Base-by-base conservation (phyloP, 768 basidiomycete genomes). In the Leccinum pellstonianum region DNA sequence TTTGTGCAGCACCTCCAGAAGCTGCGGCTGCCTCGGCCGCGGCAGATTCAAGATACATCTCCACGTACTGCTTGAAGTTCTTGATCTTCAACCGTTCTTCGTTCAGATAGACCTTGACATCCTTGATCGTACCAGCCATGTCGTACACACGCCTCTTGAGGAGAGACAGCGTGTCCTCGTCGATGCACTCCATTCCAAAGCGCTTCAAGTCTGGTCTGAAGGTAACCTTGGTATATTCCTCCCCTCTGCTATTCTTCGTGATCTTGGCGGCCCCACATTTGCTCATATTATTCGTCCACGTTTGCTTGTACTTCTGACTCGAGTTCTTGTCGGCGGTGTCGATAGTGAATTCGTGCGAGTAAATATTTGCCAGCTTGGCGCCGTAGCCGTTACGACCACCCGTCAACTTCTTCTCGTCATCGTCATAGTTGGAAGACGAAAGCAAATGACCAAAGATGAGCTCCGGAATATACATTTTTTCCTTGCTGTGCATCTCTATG, bases 311-410 rank as follows among this genome's bases (percentile, higher is more conserved):
- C 77, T 96, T 98, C 77, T 93, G 90, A 53, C 80, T 75, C 1
- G 86, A 81, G 56, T 87, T 87, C 77, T 88, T 92, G 77, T 95
- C 91, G 3, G 94, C 95, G 2, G 97, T 99, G 66, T 99, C 97
- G 67, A 99, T 82, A 10, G 87, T 93, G 76, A 99, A 99, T 72
- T 96, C 91, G 62, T 83, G 88, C 3, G 97, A 99, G 78, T 98
- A 99, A 64, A 98, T 97, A 77, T 99, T 98, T 55, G 97, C 90
- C 46, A 99, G 83, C 73, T 99, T 99, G 55, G 97, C 97, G 67
- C 97, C 97, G 69, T 93, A 98, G 69, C 97, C 97, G 68, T 99
- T 99, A 69, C 97, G 87, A 74, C 97, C 97, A 75, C 97, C 97
- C 0, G 95, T 98, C 52, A 98, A 83, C 77, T 97, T 98, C 83